Conservation (phyloP, 2,329 filamentous ascomycete species). For the Beauveria medogensis region DNA sequence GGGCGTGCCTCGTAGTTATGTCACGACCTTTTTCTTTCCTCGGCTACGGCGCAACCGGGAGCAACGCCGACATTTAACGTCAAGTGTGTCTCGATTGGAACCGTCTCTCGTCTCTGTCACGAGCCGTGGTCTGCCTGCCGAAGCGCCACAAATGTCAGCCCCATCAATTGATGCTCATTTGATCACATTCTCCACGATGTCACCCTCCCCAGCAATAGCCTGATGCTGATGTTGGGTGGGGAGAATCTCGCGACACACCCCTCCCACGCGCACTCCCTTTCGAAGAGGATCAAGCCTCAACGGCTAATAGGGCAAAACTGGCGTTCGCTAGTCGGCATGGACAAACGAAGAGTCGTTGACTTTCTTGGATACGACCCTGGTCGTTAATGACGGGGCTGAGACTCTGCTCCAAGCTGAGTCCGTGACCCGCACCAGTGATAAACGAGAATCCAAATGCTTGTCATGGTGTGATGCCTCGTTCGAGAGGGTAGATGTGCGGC, state of each 20-base stretch:
- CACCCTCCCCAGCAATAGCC: background rate
- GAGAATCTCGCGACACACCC: background rate
- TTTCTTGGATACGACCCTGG: background rate
- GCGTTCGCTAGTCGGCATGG: background rate
- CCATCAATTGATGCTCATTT: background rate
- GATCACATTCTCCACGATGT: background rate
- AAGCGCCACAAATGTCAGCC: background rate
- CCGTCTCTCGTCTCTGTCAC: background rate
- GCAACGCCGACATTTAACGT: background rate
- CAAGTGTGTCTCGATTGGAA: background rate
- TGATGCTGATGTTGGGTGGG: background rate
- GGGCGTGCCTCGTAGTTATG: background rate
- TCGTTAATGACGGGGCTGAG: background rate
- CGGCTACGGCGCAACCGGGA: background rate
- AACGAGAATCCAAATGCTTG: conserved; percentile 10
- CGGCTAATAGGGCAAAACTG: background rate
- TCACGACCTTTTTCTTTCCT: background rate
- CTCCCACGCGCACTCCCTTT: too few relatives aligned
- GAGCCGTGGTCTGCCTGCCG: background rate
- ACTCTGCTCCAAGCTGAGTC: background rate
- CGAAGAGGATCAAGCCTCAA: background rate
- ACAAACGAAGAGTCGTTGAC: background rate
- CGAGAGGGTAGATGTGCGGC: background rate
- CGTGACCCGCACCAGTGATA: background rate
- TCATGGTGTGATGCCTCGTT: background rate